Base-by-base conservation (phyloP, 352 stramenopile genomes). In the Pythium aquatile region DNA sequence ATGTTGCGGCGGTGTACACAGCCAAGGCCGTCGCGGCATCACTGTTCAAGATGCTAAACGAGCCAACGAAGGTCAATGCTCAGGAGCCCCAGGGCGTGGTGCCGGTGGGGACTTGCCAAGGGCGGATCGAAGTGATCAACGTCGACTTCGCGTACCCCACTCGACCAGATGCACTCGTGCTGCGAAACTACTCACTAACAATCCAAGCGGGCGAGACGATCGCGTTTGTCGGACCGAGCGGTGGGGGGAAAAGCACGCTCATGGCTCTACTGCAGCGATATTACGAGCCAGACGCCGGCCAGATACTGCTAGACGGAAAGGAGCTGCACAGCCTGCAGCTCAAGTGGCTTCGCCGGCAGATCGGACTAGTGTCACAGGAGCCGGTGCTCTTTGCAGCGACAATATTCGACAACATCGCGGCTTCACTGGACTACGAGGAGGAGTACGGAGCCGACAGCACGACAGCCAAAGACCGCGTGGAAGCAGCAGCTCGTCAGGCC, bases 321-420 rank as follows among this genome's bases (percentile, higher is more conserved):
- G 62, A 81, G 35, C 68, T 95, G 26, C 54, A 51, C 46, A 72
- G 78, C 26, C 57, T 94, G 17, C 87, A 94, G 63, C 51, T 96
- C 14, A 81, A 81, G 56, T 71, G 65, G 60, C 66, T 85, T 62
- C 68, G 86, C 35, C 57, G 69, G 30, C 71, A 89, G 49, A 78
- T 75, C 26, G 66, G 78, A 1, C 52, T 91, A 0, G 79, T 88
- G 2, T 73, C 66, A 11, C 91, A 97, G 68, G 79, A 94, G 61
- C 84, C 87, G 9, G 85, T 83, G 17, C 72, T 97, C 11, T 96
- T 96, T 75, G 78, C 83, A 32, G 73, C 72, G 20, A 87, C 77
- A 0, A 92, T 97, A 56, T 63, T 65, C 5, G 81, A 97, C 11
- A 97, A 97, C 61, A 97, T 97, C 64, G 60, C 65, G 7, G 84